Evolutionary conservation across 371 early-diverging fungal genomes (phyloP), one percentile per base, ranked within the genome.

Genomic region (Sporodiniella umbellata): DNA sequence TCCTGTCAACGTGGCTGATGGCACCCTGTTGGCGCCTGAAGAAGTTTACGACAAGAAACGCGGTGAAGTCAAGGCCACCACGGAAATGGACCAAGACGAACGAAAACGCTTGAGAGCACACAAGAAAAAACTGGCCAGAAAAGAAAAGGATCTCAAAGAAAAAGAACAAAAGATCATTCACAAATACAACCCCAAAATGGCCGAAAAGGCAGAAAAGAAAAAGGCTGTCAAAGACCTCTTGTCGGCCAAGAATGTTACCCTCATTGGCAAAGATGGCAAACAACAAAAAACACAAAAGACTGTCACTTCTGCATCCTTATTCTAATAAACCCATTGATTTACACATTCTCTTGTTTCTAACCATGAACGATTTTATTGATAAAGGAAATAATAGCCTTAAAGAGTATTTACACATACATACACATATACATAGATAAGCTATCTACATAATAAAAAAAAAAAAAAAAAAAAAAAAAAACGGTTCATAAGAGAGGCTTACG

Each of bases 1-100:
- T 45, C 98, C 98, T 8, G 83, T 93, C 23, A 78, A 84, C 55
- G 93, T 94, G 21, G 84, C 91, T 8, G 86, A 88, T 56, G 90
- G 91, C 3, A 83, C 83, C 2, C 72, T 90, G 33, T 74, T 91
- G 44, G 94, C 96, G 10, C 96, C 98, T 19, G 84, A 94, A 64
- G 97, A 98, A 77, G 83, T 95, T 1, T 92, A 84, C 57, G 85
- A 82, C 8, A 90, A 88, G 71, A 77, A 80, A 40, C 77, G 76
- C 44, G 70, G 58, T 25, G 84, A 81, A 17, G 57, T 75, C 58
- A 78, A 85, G 75, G 78, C 79, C 43, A 72, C 81, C n/a, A 72
- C 81, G 0, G 93, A 93, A 66, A 75, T 90, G 79, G 77, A 81
- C 14, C 78, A 86, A 42, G 76, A 66, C 26, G 92, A 93, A 48